Evolutionary conservation across 306 rosid genomes (phyloP).

Genomic region (Hippophae tibetana): DNA sequence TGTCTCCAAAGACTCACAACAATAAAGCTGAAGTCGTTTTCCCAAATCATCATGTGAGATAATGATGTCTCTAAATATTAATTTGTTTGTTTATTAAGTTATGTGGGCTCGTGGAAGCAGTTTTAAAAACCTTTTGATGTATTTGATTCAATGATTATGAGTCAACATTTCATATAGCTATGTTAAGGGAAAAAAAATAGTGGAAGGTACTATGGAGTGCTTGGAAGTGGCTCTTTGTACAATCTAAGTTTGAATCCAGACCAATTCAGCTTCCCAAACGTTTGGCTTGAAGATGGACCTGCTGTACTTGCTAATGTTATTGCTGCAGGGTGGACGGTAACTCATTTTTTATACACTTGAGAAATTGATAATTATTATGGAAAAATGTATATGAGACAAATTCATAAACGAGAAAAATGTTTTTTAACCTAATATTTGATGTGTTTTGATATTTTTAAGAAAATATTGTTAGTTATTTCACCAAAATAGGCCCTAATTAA

Average conservation of each 20-base stretch:
- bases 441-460: no score
- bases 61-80: background rate
- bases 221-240: background rate
- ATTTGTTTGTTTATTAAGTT: background rate
- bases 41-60: slow-evolving; percentile 1
- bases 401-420: background rate
- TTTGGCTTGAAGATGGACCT: slow-evolving; percentile 10
- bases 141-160: no score
- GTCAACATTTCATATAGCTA: background rate
- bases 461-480: no score
- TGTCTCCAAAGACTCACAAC: background rate
- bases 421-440: background rate
- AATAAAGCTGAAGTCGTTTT: background rate
- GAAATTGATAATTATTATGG: background rate
- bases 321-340: slow-evolving; percentile 13
- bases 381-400: background rate
- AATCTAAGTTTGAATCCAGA: background rate
- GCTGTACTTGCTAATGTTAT: background rate
- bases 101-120: background rate
- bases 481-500: no score
- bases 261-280: background rate
- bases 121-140: background rate
- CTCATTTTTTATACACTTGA: background rate
- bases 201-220: background rate
- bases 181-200: background rate